Percentiles rank a stretch among this genome's conserved stretches.
Evolutionary conservation across 1,284 basidiomycete species (phyloP).

Genomic region (Agroathelia rolfsii): DNA sequence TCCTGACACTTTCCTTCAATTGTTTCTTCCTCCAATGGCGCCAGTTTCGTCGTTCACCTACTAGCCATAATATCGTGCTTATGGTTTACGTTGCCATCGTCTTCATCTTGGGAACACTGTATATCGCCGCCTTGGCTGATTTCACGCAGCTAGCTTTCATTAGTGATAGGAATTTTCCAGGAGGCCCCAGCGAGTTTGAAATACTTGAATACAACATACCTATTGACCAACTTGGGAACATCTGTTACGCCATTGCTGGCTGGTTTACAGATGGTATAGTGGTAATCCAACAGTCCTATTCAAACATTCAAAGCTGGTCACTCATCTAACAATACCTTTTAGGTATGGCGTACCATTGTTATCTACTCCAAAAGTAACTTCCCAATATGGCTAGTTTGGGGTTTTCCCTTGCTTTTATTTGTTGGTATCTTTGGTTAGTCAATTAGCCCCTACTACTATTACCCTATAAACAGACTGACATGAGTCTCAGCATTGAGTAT

Average conservation of each 20-base stretch:
- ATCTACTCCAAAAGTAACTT: slow-evolving; percentile 12
- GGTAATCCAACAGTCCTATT: slow-evolving; percentile 11
- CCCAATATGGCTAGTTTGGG: no score
- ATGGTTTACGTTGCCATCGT: slow-evolving; percentile 17
- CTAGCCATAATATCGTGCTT: slow-evolving; percentile 10
- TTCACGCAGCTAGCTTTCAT: slow-evolving; percentile 22
- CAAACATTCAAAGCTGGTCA: background rate
- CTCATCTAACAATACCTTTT: background rate
- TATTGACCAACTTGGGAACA: slow-evolving; percentile 20
- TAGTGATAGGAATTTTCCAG: slow-evolving; percentile 22
- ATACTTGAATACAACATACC: slow-evolving; percentile 15
- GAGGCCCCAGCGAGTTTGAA: slow-evolving; percentile 20
- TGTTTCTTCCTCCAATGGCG: slow-evolving; percentile 11
- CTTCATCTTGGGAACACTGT: slow-evolving; percentile 20
- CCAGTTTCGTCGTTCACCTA: slow-evolving; percentile 10
- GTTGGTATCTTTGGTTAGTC: no score
- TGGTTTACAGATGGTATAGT: slow-evolving; percentile 22
- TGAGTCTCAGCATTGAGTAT: no score
- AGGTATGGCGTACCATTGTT: slow-evolving; percentile 22
- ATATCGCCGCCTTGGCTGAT: slow-evolving; percentile 16
- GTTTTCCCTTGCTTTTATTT: no score
- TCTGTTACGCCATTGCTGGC: slow-evolving; percentile 16
- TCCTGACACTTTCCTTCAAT: slow-evolving; percentile 12
- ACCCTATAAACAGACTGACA: no score
- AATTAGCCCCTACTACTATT: no score